Base-by-base conservation (phyloP, 1,139 yeast species). In the Chernovozyma sophiae-reginae region DNA sequence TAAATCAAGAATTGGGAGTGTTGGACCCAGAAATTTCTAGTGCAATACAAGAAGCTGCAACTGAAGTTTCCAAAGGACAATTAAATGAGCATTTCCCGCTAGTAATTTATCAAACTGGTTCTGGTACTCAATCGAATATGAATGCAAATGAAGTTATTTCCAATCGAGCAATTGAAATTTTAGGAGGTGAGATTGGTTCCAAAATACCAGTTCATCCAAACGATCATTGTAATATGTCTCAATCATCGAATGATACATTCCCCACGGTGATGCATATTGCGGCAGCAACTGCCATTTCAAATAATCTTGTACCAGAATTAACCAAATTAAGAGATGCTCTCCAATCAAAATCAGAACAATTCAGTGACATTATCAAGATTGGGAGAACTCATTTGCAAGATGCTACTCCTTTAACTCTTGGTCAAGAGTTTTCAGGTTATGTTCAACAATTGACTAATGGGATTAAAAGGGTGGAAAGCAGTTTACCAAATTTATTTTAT, bases 191-290 rank as follows among this genome's bases (percentile, higher is more conserved):
- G 53, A 63, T 80, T 57, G 97, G 97, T 36, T 78, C 95, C 44
- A 89, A 89, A 71, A 71, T 62, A 43, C 95, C 95, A 10, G 95
- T 89, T 39, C 97, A 89, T 65, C 97, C 97, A 47, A 89, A 89
- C 66, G 96, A 89, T 66, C 96, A 89, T 65, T 90, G 86, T 51
- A 89, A 89, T 73, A 87, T 86, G 86, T 85, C 96, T 15, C 96
- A 89, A 67, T 85, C 95, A 15, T 85, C 95, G 34, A 89, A 89
- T 62, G 96, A 89, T 65, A 87, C 96, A 38, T 83, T 86, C 81
- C 97, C 97, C 46, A 86, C 97, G 23, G 97, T 87, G 41, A 89
- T 89, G 96, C 96, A 89, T 70, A 87, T 89, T 64, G 96, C 97
- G 35, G 95, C 96, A 16, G 95, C 87, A 43, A 73, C 81, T 33